Conservation (phyloP, 2,329 filamentous ascomycete genomes). For the Aureobasidium lini region DNA sequence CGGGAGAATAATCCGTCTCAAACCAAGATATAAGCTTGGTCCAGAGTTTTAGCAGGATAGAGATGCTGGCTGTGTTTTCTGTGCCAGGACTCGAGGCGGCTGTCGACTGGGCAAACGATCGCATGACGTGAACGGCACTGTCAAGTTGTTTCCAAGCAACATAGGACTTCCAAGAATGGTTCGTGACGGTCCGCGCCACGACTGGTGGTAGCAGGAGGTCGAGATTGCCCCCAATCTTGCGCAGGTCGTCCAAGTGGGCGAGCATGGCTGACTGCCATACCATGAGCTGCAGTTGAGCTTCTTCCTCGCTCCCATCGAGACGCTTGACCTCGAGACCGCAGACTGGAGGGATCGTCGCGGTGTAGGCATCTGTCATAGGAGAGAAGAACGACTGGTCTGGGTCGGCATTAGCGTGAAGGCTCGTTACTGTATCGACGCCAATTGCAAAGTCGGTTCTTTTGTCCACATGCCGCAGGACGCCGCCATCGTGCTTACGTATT, state of each 20-base stretch:
- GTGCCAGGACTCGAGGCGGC: slow-evolving; percentile 1
- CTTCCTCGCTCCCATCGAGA: background rate
- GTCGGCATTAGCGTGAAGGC: background rate
- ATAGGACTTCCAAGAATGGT: background rate
- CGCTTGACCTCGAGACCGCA: slow-evolving; percentile 1
- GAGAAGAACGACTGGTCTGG: background rate
- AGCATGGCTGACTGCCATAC: background rate
- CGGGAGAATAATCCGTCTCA: background rate
- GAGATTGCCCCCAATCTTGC: background rate
- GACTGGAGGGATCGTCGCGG: background rate
- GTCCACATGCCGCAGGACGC: background rate
- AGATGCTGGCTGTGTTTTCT: background rate
- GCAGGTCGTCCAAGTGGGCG: background rate
- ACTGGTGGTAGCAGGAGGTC: background rate
- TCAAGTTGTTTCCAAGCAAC: background rate
- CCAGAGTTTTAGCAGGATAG: background rate
- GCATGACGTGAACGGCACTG: background rate
- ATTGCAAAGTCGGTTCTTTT: background rate
- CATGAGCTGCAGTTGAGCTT: slow-evolving; percentile 4
- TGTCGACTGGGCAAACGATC: background rate
- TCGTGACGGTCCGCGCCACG: background rate
- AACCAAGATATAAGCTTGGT: background rate
- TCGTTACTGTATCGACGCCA: background rate
- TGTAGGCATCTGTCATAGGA: slow-evolving; percentile 5
- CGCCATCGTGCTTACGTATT: background rate